Percentiles rank a stretch among this genome's conserved stretches.
Conservation (phyloP, 2,329 filamentous ascomycete genomes). For the Hypoxylon sp. region DNA sequence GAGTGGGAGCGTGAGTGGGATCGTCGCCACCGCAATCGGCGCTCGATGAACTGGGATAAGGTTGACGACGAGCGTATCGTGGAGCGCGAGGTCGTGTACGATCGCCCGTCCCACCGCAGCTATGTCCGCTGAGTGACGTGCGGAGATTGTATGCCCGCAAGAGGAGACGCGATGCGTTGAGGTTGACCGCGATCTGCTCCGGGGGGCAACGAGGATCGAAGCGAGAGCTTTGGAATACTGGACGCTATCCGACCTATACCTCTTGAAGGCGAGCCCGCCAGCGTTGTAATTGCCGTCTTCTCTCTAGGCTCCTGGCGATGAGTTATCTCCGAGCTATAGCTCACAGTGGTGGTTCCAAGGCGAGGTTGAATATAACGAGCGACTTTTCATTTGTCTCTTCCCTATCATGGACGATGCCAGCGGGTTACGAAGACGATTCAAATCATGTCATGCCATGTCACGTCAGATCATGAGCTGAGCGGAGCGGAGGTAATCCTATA, state of each 20-base stretch:
- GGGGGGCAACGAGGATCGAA: constrained; percentile 4
- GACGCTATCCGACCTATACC: not conserved
- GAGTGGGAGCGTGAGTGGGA: constrained; percentile 71
- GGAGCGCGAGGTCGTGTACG: constrained; percentile 77
- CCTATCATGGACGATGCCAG: constrained; percentile 27
- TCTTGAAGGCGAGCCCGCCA: not conserved
- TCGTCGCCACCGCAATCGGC: constrained; percentile 55
- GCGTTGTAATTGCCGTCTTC: not conserved
- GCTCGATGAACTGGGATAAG: constrained; percentile 51
- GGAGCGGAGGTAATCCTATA: constrained; percentile 32
- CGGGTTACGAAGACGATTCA: constrained; percentile 27
- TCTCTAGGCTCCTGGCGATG: not conserved
- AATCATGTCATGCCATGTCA: constrained; percentile 15
- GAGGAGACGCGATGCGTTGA: not conserved
- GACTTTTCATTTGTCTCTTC: constrained; percentile 17
- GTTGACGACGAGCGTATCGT: constrained; percentile 74
- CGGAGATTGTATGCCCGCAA: not conserved
- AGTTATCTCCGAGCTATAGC: not conserved
- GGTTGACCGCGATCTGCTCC: not conserved
- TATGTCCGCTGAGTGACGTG: constrained; percentile 46
- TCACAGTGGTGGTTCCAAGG: constrained; percentile 1
- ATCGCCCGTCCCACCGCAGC: constrained; percentile 55
- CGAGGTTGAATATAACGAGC: constrained; percentile 9
- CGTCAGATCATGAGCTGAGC: constrained; percentile 22
- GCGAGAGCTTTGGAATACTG: not conserved